A percentile compares a stretch with the other conserved stretches of the same genome.
Evolutionary conservation across 1,284 basidiomycete genomes (phyloP).

Genomic region (Psilocybe mexicana): DNA sequence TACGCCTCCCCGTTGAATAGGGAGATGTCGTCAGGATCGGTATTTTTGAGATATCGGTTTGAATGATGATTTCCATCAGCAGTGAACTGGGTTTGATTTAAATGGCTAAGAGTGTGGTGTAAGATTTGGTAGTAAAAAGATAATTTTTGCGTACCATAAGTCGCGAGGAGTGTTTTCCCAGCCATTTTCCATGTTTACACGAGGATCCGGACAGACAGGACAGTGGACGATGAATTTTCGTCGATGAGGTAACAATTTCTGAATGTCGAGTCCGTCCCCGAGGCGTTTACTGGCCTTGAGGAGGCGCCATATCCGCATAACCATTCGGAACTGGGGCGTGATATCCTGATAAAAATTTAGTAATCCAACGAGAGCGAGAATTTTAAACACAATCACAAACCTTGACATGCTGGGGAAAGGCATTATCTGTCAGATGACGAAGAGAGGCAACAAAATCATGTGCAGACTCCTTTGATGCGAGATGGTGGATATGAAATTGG

Average conservation of each 20-base stretch:
- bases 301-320: slow-evolving; percentile 22
- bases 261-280: slow-evolving; percentile 25
- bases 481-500: slow-evolving; percentile 12
- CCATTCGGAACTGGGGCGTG: not conserved
- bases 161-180: slow-evolving; percentile 11
- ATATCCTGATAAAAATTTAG: not conserved
- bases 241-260: slow-evolving; percentile 11
- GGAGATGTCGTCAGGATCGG: slow-evolving; percentile 24
- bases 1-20: slow-evolving; percentile 18
- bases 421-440: slow-evolving; percentile 9
- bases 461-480: slow-evolving; percentile 6
- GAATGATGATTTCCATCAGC: slow-evolving; percentile 27
- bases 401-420: slow-evolving; percentile 6
- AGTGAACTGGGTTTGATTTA: slow-evolving; percentile 24
- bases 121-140: too few species aligned
- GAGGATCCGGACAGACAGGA: slow-evolving; percentile 26
- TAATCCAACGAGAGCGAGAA: too few species aligned
- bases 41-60: slow-evolving; percentile 26
- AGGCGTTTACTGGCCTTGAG: slow-evolving; percentile 20
- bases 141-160: slow-evolving; percentile 9
- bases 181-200: slow-evolving; percentile 22
- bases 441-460: slow-evolving; percentile 12
- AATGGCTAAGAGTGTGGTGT: slow-evolving; percentile 22
- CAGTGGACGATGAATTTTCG: slow-evolving; percentile 23
- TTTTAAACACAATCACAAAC: too few species aligned